Evolutionary conservation across 2,329 filamentous ascomycete species (phyloP).

Genomic region (Alternaria tenuissima): DNA sequence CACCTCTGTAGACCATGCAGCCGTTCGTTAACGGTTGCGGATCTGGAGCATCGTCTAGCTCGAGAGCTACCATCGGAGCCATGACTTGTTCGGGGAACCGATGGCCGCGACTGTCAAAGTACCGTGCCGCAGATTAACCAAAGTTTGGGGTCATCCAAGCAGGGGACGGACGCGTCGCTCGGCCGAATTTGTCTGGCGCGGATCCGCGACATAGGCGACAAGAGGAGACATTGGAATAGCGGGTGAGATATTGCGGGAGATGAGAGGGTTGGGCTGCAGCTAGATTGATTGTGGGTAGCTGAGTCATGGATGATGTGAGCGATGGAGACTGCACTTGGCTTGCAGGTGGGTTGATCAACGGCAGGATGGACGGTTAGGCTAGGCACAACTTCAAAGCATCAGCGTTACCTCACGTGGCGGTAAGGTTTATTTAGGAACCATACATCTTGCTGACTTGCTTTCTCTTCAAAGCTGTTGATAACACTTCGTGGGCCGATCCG

Average conservation of each 20-base stretch:
- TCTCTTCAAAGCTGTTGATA: neutral
- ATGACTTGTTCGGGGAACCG: neutral
- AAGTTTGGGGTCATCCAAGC: neutral
- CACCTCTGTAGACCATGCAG: neutral
- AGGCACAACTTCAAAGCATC: neutral
- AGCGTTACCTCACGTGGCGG: neutral
- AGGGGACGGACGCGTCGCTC: neutral
- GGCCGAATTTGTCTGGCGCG: neutral
- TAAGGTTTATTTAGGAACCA: neutral
- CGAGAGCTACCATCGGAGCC: neutral
- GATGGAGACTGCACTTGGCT: neutral
- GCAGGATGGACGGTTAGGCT: neutral
- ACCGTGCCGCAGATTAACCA: neutral
- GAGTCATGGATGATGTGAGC: neutral
- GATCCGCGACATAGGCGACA: neutral
- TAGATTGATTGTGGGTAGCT: neutral
- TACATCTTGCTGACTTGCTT: neutral
- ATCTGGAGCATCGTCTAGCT: neutral
- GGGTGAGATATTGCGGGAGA: neutral
- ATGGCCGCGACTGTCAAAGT: neutral
- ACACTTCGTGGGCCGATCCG: neutral
- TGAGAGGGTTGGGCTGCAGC: neutral
- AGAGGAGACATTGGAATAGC: conserved; percentile 1
- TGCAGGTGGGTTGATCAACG: neutral
- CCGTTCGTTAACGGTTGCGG: neutral